Evolutionary conservation across 768 basidiomycete genomes (phyloP).

Genomic region (Rhizopogon vinicolor): DNA sequence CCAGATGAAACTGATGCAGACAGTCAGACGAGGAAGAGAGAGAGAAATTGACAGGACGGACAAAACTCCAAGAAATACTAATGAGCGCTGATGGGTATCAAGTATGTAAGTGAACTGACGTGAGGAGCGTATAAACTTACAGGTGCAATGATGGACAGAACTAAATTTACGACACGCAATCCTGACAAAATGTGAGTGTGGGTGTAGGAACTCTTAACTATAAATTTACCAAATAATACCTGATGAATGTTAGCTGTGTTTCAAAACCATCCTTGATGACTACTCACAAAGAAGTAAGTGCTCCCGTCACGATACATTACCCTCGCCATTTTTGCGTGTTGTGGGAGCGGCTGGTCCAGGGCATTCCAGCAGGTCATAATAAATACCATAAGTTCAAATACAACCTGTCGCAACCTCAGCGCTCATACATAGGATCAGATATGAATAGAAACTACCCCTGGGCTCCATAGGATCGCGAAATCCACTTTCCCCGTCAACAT

Average conservation of each 20-base stretch:
- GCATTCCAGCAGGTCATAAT: slow-evolving; percentile 24
- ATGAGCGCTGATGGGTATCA: slow-evolving; percentile 10
- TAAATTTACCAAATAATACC: slow-evolving; percentile 20
- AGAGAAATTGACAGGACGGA: slow-evolving; percentile 5
- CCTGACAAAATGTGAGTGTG: slow-evolving; percentile 5
- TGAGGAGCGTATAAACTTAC: slow-evolving; percentile 9
- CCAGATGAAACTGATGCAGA: slow-evolving; percentile 29
- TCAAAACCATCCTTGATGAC: neutral
- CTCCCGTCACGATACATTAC: slow-evolving; percentile 25
- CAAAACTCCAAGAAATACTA: slow-evolving; percentile 17
- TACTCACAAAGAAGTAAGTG: slow-evolving; percentile 22
- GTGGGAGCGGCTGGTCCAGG: slow-evolving; percentile 19
- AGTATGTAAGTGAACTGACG: neutral
- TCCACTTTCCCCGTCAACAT: slow-evolving; percentile 13
- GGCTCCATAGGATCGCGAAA: slow-evolving; percentile 22
- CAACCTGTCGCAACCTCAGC: slow-evolving; percentile 12
- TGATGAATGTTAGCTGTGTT: slow-evolving; percentile 5
- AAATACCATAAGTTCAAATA: slow-evolving; percentile 28
- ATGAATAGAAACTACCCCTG: slow-evolving; percentile 16
- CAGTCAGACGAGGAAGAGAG: neutral
- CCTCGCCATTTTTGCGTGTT: slow-evolving; percentile 12
- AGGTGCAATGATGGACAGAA: slow-evolving; percentile 16
- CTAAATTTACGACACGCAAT: slow-evolving; percentile 17
- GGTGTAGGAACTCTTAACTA: neutral
- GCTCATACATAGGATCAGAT: neutral